These are phyloP conservation scores for Fagus crenata DNA, from an alignment of 306 rosid species.

Conservation along the genomic window DNA sequence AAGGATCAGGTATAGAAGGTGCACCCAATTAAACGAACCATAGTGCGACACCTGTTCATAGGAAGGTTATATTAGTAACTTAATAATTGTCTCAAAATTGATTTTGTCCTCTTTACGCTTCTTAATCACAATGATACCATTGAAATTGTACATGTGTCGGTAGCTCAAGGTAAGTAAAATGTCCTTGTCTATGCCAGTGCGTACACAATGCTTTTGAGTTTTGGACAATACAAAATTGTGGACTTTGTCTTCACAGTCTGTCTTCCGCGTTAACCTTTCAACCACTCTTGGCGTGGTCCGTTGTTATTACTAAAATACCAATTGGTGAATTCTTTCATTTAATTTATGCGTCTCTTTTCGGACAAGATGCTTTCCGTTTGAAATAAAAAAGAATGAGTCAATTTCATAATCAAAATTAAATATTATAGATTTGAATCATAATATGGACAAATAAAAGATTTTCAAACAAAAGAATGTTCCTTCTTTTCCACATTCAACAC, in stretches of 20 bases:
- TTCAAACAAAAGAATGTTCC: too few relatives aligned
- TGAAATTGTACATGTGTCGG: slow-evolving; percentile 32
- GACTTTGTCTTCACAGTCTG: slow-evolving; percentile 22
- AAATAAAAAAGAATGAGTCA: too few relatives aligned
- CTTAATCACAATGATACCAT: background rate
- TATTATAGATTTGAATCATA: too few relatives aligned
- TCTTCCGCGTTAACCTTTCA: slow-evolving; percentile 37
- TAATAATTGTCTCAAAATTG: background rate
- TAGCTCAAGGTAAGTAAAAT: slow-evolving; percentile 21
- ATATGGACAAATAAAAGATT: too few relatives aligned
- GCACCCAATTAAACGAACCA: background rate
- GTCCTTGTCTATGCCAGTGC: slow-evolving; percentile 40
- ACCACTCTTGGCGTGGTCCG: slow-evolving; percentile 34
- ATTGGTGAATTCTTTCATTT: background rate
- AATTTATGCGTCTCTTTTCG: too few relatives aligned
- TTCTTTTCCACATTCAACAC: background rate
- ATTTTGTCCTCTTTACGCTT: slow-evolving; percentile 5
- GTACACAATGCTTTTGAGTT: background rate
- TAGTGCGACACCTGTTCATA: background rate
- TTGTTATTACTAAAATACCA: slow-evolving; percentile 29
- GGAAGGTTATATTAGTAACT: slow-evolving; percentile 12
- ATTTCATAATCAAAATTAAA: too few relatives aligned
- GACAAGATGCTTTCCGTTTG: too few relatives aligned
- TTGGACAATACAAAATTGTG: slow-evolving; percentile 12
- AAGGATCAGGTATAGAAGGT: slow-evolving; percentile 26